A percentile compares a stretch with the other conserved stretches of the same genome.
Evolutionary conservation across 345 rosid genomes (phyloP).

Genomic region (Lenwebbia sp.): DNA sequence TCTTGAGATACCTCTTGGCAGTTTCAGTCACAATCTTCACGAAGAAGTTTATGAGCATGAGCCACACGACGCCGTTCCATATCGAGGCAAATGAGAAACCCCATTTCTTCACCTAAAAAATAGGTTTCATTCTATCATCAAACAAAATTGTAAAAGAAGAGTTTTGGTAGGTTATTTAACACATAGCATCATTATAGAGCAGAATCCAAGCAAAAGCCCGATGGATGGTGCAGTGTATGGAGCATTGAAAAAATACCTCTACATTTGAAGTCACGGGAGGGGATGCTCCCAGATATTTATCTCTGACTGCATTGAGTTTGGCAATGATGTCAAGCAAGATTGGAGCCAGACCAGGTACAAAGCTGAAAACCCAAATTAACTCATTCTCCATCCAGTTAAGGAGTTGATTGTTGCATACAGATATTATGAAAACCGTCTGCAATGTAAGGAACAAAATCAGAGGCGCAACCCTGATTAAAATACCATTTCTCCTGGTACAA

Average conservation of each 20-base stretch:
- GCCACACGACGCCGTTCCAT: constrained; percentile 88
- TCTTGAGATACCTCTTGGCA: constrained; percentile 61
- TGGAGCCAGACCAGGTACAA: constrained; percentile 63
- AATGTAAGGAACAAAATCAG: background rate
- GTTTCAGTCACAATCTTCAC: constrained; percentile 67
- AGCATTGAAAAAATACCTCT: constrained; percentile 28
- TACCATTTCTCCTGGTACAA: background rate
- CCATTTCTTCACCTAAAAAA: constrained; percentile 52
- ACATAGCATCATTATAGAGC: background rate
- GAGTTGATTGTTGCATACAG: constrained; percentile 83
- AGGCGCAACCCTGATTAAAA: background rate
- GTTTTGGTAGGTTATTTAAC: background rate
- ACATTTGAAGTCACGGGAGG: constrained; percentile 31
- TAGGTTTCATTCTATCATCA: background rate
- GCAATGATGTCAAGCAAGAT: constrained; percentile 37
- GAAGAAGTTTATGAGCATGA: constrained; percentile 80
- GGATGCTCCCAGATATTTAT: constrained; percentile 47
- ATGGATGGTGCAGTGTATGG: background rate
- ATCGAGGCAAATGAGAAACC: constrained; percentile 63
- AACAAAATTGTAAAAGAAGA: background rate
- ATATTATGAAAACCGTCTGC: constrained; percentile 86
- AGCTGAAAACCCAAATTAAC: constrained; percentile 66
- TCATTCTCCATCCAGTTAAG: constrained; percentile 92
- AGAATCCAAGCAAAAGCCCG: background rate
- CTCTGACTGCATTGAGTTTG: constrained; percentile 53